These are phyloP conservation scores for Tolypocladium pustulatum DNA, from an alignment of 2,329 filamentous ascomycete species.

Conservation along the genomic window DNA sequence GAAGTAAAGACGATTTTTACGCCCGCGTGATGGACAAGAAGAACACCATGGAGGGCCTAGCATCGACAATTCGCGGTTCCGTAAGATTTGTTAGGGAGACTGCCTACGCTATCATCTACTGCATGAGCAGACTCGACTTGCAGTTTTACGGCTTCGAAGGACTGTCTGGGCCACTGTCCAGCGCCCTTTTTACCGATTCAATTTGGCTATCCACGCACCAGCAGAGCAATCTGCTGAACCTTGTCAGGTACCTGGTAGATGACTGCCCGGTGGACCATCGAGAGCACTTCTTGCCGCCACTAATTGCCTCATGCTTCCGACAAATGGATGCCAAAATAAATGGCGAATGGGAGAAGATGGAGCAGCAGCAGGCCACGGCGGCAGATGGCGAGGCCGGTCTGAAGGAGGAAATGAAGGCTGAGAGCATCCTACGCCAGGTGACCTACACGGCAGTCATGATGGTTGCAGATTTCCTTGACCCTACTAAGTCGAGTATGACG, in stretches of 20 bases:
- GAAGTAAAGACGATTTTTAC: constrained; percentile 95
- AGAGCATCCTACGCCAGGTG: constrained; percentile 86
- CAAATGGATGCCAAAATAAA: constrained; percentile 84
- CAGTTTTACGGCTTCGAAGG: constrained; percentile 87
- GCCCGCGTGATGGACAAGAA: constrained; percentile 83
- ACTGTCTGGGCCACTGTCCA: constrained; percentile 70
- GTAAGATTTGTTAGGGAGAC: constrained; percentile 85
- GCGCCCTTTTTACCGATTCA: constrained; percentile 75
- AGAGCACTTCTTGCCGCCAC: constrained; percentile 70
- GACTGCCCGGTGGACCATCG: constrained; percentile 77
- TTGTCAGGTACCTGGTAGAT: constrained; percentile 81
- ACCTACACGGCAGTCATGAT: constrained; percentile 89
- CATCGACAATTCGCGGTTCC: constrained; percentile 82
- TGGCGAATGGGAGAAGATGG: constrained; percentile 74
- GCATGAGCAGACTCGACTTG: constrained; percentile 76
- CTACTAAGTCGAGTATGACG: constrained; percentile 50
- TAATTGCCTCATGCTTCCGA: constrained; percentile 71
- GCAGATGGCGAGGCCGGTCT: constrained; percentile 65
- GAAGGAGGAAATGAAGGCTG: constrained; percentile 94
- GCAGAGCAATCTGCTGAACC: constrained; percentile 82
- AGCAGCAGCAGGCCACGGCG: constrained; percentile 48
- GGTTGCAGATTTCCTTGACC: constrained; percentile 80
- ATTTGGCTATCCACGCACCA: constrained; percentile 83
- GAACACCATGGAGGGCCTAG: constrained; percentile 82
- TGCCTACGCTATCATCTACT: constrained; percentile 88